Conservation (phyloP, 805 yeast genomes). For the Cyberlindnera xishuangbannaensis region DNA sequence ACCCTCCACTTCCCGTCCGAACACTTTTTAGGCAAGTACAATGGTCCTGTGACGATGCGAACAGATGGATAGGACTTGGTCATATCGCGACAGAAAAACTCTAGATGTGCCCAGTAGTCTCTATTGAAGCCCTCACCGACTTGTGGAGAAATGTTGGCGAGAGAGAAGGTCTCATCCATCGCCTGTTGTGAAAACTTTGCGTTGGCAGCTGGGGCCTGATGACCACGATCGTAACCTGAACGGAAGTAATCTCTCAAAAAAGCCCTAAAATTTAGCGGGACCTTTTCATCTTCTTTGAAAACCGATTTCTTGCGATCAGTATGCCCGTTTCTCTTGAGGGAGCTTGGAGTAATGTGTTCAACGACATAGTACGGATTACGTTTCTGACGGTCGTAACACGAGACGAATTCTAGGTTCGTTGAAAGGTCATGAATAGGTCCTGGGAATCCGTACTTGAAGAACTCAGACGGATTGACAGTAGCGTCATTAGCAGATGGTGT, state of each 20-base stretch:
- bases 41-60: slow-evolving; percentile 88
- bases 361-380: slow-evolving; percentile 84
- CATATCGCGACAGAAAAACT: slow-evolving; percentile 77
- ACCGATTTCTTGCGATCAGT: slow-evolving; percentile 78
- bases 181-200: slow-evolving; percentile 87
- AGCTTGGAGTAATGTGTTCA: slow-evolving; percentile 79
- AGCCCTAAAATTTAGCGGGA: slow-evolving; percentile 75
- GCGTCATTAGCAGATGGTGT: background rate
- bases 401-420: slow-evolving; percentile 67
- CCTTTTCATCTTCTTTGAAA: slow-evolving; percentile 79
- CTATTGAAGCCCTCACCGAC: slow-evolving; percentile 97
- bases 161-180: slow-evolving; percentile 89
- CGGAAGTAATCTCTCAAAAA: slow-evolving; percentile 82
- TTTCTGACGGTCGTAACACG: slow-evolving; percentile 79
- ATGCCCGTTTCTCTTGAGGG: slow-evolving; percentile 43
- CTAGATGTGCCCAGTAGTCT: slow-evolving; percentile 97
- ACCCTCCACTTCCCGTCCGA: slow-evolving; percentile 81
- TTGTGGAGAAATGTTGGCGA: slow-evolving; percentile 93
- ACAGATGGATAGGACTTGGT: slow-evolving; percentile 69
- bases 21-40: slow-evolving; percentile 74
- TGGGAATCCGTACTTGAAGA: slow-evolving; percentile 90
- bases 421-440: slow-evolving; percentile 89
- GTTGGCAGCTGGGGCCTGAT: slow-evolving; percentile 96
- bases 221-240: slow-evolving; percentile 95
- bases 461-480: slow-evolving; percentile 74